Evolutionary conservation across 2,329 filamentous ascomycete genomes (phyloP).

Genomic region (Phaeosphaeriaceae sp.): DNA sequence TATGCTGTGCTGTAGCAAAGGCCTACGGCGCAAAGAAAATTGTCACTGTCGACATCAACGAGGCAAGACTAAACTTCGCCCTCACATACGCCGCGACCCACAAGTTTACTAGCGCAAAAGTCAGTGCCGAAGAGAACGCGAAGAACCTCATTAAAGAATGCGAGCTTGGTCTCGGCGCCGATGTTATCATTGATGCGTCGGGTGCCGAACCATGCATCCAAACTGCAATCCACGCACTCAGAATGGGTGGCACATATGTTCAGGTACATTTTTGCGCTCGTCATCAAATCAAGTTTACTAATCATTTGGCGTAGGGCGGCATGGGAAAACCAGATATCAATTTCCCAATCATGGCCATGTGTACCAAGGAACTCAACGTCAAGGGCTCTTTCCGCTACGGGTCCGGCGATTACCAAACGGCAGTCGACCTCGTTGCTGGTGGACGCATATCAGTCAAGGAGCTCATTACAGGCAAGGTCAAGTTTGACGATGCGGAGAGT

Average conservation of each 20-base stretch:
- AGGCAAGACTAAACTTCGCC: conserved; percentile 80
- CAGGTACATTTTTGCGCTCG: conserved; percentile 35
- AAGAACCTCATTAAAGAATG: conserved; percentile 67
- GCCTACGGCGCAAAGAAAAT: conserved; percentile 86
- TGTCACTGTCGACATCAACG: conserved; percentile 87
- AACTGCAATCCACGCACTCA: conserved; percentile 56
- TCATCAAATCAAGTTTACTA: not conserved
- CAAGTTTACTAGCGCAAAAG: conserved; percentile 66
- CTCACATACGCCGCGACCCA: conserved; percentile 72
- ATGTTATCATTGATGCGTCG: conserved; percentile 56
- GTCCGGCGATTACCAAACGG: conserved; percentile 84
- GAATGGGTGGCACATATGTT: conserved; percentile 57
- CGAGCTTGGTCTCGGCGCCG: conserved; percentile 62
- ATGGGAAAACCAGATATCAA: conserved; percentile 89
- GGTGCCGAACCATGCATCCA: conserved; percentile 59
- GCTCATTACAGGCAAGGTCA: conserved; percentile 77
- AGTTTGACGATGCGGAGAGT: conserved; percentile 81
- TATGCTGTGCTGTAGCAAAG: conserved; percentile 84
- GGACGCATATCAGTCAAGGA: conserved; percentile 78
- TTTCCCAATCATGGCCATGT: conserved; percentile 91
- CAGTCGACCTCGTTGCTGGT: conserved; percentile 74
- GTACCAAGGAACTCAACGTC: conserved; percentile 85
- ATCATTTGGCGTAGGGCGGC: conserved; percentile 54
- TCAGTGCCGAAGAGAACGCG: conserved; percentile 73
- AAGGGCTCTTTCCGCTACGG: conserved; percentile 91